phyloP scores from a whole-genome alignment of 2,329 filamentous ascomycete species.

The Paecilomyces variotii region DNA sequence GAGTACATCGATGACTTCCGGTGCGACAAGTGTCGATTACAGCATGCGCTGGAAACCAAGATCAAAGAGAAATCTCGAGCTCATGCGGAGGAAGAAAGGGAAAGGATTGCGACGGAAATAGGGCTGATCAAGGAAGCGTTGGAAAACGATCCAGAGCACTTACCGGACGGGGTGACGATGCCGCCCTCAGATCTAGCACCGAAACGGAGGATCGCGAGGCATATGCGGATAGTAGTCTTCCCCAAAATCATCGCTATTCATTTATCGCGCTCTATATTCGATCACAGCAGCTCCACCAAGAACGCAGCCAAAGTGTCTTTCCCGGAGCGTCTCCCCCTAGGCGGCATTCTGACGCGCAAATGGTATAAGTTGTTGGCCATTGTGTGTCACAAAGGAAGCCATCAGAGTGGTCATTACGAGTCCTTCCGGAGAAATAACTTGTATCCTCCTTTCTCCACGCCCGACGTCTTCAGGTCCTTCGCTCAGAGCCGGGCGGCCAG shows the following conservation, averaged over 20 bases:
- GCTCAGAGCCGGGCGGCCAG: conserved; percentile 56
- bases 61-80: conserved; percentile 51
- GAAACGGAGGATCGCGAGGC: conserved; percentile 74
- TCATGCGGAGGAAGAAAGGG: conserved; percentile 45
- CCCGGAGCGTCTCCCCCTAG: conserved; percentile 75
- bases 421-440: conserved; percentile 83
- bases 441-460: conserved; percentile 71
- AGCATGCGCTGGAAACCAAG: conserved; percentile 64
- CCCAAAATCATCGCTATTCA: conserved; percentile 88
- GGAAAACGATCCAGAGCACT: conserved; percentile 70
- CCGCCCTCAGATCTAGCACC: conserved; percentile 69
- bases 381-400: conserved; percentile 90
- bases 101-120: conserved; percentile 51
- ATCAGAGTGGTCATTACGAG: conserved; percentile 95
- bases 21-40: conserved; percentile 84
- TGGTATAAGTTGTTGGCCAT: conserved; percentile 79
- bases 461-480: conserved; percentile 67
- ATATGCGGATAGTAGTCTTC: conserved; percentile 78
- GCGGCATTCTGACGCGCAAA: conserved; percentile 66
- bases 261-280: conserved; percentile 87
- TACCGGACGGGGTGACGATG: conserved; percentile 63
- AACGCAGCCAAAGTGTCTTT: conserved; percentile 93
- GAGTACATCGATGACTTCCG: conserved; percentile 97
- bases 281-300: conserved; percentile 71
- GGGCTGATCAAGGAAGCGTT: conserved; percentile 61